Conservation (phyloP, 352 stramenopile species). For the Phytophthora hybrid region DNA sequence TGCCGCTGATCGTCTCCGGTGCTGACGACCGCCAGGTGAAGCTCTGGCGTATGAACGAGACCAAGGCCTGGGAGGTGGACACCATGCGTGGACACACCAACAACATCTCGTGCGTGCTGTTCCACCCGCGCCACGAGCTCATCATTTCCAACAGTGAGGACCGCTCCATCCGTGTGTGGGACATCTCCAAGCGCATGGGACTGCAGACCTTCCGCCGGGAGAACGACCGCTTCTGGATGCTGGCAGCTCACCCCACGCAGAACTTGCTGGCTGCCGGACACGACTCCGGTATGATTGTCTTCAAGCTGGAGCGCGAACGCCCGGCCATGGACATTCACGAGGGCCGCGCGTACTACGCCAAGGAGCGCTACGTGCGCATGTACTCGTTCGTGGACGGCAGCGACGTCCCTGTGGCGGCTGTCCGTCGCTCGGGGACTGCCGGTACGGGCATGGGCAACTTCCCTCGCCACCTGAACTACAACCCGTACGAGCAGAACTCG, state of each 20-base stretch:
- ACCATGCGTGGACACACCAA: constrained; percentile 99
- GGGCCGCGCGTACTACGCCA: constrained; percentile 95
- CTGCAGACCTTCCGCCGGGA: constrained; percentile 99
- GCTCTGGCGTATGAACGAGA: constrained; percentile 99
- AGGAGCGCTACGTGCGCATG: constrained; percentile 98
- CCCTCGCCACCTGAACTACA: constrained; percentile 96
- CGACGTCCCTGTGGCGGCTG: constrained; percentile 77
- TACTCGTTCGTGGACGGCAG: constrained; percentile 94
- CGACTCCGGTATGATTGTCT: constrained; percentile 99
- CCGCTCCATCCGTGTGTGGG: constrained; percentile 99
- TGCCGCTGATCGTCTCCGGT: constrained; percentile 98
- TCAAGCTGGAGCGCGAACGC: constrained; percentile 98
- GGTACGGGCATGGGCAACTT: constrained; percentile 93
- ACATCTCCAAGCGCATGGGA: constrained; percentile 98
- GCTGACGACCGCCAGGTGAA: constrained; percentile 99
- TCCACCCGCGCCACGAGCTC: constrained; percentile 99
- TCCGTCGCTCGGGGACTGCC: constrained; percentile 70
- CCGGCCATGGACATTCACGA: constrained; percentile 93
- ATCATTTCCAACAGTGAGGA: constrained; percentile 99
- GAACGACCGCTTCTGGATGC: constrained; percentile 99
- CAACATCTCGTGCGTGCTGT: constrained; percentile 99
- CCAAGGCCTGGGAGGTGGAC: constrained; percentile 99
- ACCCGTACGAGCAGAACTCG: constrained; percentile 95
- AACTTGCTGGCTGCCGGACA: constrained; percentile 99
- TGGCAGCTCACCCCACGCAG: constrained; percentile 95